A percentile compares a stretch with the other conserved stretches of the same genome.
Evolutionary conservation across 495 filamentous ascomycete genomes (phyloP).

Genomic region (Annulohypoxylon stygium): DNA sequence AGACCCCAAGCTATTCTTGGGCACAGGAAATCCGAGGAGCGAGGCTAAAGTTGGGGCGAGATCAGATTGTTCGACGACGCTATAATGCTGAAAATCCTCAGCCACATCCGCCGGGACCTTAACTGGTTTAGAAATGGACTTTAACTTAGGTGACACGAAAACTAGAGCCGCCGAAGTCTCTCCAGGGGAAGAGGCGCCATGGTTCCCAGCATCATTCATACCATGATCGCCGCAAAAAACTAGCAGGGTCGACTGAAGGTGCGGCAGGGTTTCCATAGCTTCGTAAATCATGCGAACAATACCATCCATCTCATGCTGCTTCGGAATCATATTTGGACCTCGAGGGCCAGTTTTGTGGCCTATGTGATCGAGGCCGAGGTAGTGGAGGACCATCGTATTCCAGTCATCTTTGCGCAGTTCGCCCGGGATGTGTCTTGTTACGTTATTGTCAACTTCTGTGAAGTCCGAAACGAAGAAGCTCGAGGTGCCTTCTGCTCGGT

Average conservation of each 20-base stretch:
- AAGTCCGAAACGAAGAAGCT: slow-evolving; percentile 99
- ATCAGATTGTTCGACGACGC: slow-evolving; percentile 89
- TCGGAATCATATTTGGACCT: slow-evolving; percentile 90
- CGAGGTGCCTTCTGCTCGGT: slow-evolving; percentile 87
- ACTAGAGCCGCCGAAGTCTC: slow-evolving; percentile 94
- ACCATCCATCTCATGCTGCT: slow-evolving; percentile 94
- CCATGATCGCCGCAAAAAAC: slow-evolving; percentile 95
- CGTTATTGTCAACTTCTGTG: slow-evolving; percentile 96
- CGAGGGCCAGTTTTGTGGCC: slow-evolving; percentile 95
- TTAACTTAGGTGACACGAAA: slow-evolving; percentile 90
- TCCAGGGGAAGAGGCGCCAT: slow-evolving; percentile 90
- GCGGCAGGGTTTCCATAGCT: slow-evolving; percentile 74
- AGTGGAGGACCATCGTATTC: slow-evolving; percentile 95
- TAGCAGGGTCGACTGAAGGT: slow-evolving; percentile 83
- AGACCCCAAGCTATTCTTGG: slow-evolving; percentile 91
- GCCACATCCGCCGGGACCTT: slow-evolving; percentile 58
- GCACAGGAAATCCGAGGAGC: slow-evolving; percentile 87
- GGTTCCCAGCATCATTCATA: slow-evolving; percentile 99
- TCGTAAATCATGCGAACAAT: slow-evolving; percentile 81
- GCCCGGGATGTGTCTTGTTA: slow-evolving; percentile 85
- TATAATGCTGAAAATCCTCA: slow-evolving; percentile 83
- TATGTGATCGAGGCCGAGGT: slow-evolving; percentile 96
- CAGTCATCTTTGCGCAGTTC: slow-evolving; percentile 86
- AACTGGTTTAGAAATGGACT: slow-evolving; percentile 63
- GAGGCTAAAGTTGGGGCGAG: slow-evolving; percentile 90